Conservation (phyloP, 2,329 filamentous ascomycete species). For the Nemania serpens region DNA sequence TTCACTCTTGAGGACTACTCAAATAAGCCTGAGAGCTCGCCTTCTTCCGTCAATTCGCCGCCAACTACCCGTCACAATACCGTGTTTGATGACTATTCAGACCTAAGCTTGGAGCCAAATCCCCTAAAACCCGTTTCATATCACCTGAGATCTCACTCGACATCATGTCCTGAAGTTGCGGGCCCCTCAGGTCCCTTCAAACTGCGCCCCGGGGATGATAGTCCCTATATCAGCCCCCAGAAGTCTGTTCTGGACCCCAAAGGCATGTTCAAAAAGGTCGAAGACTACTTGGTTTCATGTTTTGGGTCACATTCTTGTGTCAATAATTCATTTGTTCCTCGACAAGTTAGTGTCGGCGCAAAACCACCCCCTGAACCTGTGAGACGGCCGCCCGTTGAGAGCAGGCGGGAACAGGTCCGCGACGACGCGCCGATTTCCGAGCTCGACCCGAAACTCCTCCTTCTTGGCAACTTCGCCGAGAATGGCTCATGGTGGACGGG, state of each 20-base stretch:
- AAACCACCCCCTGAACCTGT: constrained; percentile 37
- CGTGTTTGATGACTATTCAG: constrained; percentile 44
- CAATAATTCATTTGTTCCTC: constrained; percentile 74
- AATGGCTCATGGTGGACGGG: constrained; percentile 85
- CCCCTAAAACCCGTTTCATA: constrained; percentile 36
- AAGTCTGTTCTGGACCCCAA: constrained; percentile 48
- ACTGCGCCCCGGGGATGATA: constrained; percentile 13
- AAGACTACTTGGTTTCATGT: constrained; percentile 74
- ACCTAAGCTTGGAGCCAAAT: constrained; percentile 45
- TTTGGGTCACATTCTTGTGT: constrained; percentile 73
- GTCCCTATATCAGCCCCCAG: constrained; percentile 15
- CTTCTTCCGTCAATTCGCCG: constrained; percentile 33
- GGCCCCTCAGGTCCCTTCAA: constrained; percentile 29
- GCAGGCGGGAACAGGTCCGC: constrained; percentile 40
- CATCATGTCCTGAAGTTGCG: constrained; percentile 48
- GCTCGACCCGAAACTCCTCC: constrained; percentile 74
- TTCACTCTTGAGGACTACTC: constrained; percentile 24
- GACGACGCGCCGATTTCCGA: constrained; percentile 57
- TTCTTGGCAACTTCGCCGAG: constrained; percentile 77
- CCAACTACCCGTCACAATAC: constrained; percentile 34
- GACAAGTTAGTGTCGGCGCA: constrained; percentile 45
- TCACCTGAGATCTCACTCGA: constrained; percentile 49
- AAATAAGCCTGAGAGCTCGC: constrained; percentile 31
- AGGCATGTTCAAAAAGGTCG: constrained; percentile 73
- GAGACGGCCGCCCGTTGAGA: constrained; percentile 42